Percentiles rank a stretch among this genome's conserved stretches.
Conservation (phyloP, 306 rosid species). For the Cucumis melo region DNA sequence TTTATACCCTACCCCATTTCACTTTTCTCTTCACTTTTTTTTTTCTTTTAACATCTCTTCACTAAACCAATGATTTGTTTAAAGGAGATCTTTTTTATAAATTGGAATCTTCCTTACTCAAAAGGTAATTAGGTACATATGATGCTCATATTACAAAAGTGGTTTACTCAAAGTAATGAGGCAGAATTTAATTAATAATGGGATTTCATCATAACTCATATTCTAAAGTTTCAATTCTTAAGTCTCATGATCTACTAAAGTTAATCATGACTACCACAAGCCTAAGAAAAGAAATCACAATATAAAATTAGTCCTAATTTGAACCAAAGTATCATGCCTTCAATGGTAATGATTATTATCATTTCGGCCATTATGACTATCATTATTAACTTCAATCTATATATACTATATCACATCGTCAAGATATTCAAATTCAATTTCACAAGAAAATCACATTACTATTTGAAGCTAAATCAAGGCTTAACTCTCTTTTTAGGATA, state of each 20-base stretch:
- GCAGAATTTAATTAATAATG: not conserved
- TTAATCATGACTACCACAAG: conserved; percentile 63
- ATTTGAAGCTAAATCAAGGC: not conserved
- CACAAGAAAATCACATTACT: not conserved
- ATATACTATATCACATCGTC: conserved; percentile 5
- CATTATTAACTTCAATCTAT: conserved; percentile 35
- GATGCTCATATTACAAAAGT: not conserved
- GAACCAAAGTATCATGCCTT: conserved; percentile 42
- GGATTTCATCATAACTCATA: conserved; percentile 3
- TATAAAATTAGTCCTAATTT: conserved; percentile 14
- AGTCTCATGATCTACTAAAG: not conserved
- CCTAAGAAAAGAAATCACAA: conserved; percentile 17
- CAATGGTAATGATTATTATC: conserved; percentile 42
- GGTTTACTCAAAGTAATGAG: not conserved
- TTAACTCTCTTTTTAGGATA: not conserved
- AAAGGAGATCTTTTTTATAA: not conserved
- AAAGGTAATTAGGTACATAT: not conserved
- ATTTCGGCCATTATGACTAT: conserved; percentile 63
- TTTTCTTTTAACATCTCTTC: not conserved
- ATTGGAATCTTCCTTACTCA: conserved; percentile 2
- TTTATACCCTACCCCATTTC: not conserved
- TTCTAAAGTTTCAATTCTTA: not conserved
- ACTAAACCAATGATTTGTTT: not conserved
- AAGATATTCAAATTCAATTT: not conserved
- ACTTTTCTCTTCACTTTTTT: not conserved